Base-by-base conservation (phyloP, 148 eudicot genomes). In the Selenicereus undatus region DNA sequence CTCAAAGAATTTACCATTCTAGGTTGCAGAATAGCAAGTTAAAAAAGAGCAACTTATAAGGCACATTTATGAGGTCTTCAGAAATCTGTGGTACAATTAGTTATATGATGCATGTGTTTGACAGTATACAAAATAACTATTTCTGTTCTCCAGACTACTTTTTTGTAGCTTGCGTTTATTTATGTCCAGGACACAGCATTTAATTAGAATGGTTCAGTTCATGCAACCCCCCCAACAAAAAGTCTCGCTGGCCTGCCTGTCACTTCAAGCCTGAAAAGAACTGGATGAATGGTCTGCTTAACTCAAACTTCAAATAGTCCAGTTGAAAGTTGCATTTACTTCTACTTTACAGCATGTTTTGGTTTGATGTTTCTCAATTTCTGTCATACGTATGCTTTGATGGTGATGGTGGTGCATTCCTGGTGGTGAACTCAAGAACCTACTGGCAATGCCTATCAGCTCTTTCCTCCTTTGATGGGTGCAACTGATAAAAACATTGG, bases 201-300 rank as follows among this genome's bases (percentile, higher is more conserved):
- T 24, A 9, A 51, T 52, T 68, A 50, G 52, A 71, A 71, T 70
- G 76, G 8, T 0, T 74, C 76, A 50, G 35, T 42, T 72, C 51
- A 42, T 21, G 30, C 29, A 14, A 50, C 42, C 1, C 13, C 71
- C 24, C 72, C 29, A 32, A 32, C 1, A 32, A 32, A 32, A 62
- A 79, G 79, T 78, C 85, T 75, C 75, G 76, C 65, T 58, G 81
- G 29, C 71, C 88, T 10, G 85, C 76, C 56, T 86, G 71, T 74
- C 88, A 86, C 64, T 83, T 86, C 66, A 83, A 80, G 24, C 83
- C 88, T 51, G 74, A 62, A 1, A 77, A 83, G 51, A 83, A 83
- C 73, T 86, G 88, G 82, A 83, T 83, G 76, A 83, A 86, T 81
- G 88, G 88, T 48, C 12, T 36, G 77, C 43, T 27, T 54, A 62